phyloP scores from a whole-genome alignment of 345 rosid species.

The Eucalyptus coolabah region DNA sequence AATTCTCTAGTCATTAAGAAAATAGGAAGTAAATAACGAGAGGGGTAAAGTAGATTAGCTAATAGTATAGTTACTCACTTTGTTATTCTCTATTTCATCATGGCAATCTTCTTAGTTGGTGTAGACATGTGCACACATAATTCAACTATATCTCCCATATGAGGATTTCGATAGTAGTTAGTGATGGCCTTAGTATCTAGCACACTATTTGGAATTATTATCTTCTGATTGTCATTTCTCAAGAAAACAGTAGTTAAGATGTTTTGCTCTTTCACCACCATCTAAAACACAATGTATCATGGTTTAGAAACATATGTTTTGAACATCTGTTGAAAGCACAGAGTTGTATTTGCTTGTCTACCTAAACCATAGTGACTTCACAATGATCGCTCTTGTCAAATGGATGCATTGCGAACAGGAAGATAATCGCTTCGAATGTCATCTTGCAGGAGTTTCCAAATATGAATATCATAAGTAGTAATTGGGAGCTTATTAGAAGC shows the following conservation, averaged over 20 bases:
- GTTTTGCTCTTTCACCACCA: slow-evolving; percentile 33
- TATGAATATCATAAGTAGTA: slow-evolving; percentile 13
- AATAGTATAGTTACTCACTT: too few species aligned
- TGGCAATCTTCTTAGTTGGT: too few species aligned
- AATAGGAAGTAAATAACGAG: too few species aligned
- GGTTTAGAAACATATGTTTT: too few species aligned
- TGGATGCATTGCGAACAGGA: slow-evolving; percentile 27
- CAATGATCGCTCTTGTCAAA: neutral
- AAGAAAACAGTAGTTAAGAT: slow-evolving; percentile 19
- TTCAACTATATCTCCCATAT: neutral
- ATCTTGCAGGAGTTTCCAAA: slow-evolving; percentile 29
- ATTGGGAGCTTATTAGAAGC: slow-evolving; percentile 16
- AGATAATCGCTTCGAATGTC: slow-evolving; percentile 20
- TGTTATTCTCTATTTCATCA: too few species aligned
- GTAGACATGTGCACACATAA: neutral
- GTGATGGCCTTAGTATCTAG: slow-evolving; percentile 21
- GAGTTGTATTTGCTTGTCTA: too few species aligned
- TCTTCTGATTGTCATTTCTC: slow-evolving; percentile 17
- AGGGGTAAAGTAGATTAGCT: too few species aligned
- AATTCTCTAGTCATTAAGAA: too few species aligned
- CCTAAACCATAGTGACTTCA: too few species aligned
- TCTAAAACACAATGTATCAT: neutral
- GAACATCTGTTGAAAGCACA: neutral
- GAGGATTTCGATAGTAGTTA: slow-evolving; percentile 17
- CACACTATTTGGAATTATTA: slow-evolving; percentile 9